These are phyloP conservation scores for Oemleria cerasiformis DNA, from an alignment of 306 rosid genomes.

Conservation along the genomic window DNA sequence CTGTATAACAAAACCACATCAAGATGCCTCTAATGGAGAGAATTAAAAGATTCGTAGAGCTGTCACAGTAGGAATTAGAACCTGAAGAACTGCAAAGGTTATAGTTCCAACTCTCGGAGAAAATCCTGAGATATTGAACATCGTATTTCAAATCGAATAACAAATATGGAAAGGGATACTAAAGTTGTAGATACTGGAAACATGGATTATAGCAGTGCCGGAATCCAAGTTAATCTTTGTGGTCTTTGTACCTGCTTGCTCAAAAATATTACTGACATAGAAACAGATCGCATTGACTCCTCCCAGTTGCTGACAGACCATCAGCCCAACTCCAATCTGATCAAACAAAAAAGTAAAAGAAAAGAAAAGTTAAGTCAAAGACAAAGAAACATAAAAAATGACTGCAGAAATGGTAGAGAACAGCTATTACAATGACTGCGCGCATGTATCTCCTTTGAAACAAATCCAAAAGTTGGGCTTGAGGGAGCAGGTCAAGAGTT, in stretches of 20 bases:
- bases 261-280: not conserved
- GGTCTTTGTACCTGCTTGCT: not conserved
- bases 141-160: not conserved
- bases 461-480: slow-evolving; percentile 69
- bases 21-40: not conserved
- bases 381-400: not conserved
- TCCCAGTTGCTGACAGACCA: slow-evolving; percentile 90
- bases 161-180: not conserved
- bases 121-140: not conserved
- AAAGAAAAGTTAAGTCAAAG: slow-evolving; percentile 11
- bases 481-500: slow-evolving; percentile 66
- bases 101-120: not conserved
- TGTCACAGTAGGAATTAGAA: not conserved
- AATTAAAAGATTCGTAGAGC: not conserved
- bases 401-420: not conserved
- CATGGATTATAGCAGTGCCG: not conserved
- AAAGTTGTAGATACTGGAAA: not conserved
- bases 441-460: slow-evolving; percentile 71
- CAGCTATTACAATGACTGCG: slow-evolving; percentile 55
- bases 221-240: not conserved
- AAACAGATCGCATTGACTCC: slow-evolving; percentile 85
- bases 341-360: slow-evolving; percentile 8
- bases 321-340: slow-evolving; percentile 83
- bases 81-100: not conserved
- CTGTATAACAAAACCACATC: not conserved